These are phyloP conservation scores for Sungouiella blattae DNA, from an alignment of 805 yeast genomes.

Conservation along the genomic window DNA sequence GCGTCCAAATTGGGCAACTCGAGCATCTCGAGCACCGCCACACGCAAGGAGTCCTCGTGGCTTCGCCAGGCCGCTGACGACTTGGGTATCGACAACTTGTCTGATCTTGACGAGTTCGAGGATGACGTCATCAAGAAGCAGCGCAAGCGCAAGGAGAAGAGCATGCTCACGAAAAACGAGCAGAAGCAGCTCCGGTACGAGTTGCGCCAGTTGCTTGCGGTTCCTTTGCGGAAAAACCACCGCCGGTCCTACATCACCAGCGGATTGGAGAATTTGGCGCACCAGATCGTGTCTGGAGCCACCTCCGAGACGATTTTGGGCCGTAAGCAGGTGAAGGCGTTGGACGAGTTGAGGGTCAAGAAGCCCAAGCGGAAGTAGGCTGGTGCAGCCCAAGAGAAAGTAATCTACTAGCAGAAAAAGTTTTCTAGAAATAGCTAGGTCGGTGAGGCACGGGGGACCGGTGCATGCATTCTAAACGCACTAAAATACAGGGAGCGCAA, in stretches of 20 bases:
- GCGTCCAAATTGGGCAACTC: slow-evolving; percentile 78
- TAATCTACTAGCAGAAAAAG: slow-evolving; percentile 1
- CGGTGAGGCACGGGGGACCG: no score
- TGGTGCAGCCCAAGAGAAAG: slow-evolving; percentile 1
- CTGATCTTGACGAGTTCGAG: slow-evolving; percentile 59
- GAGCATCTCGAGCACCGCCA: slow-evolving; percentile 54
- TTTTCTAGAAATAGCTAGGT: no score
- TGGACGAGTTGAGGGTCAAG: slow-evolving; percentile 46
- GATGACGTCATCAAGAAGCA: slow-evolving; percentile 67
- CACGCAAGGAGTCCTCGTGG: slow-evolving; percentile 75
- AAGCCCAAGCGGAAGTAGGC: background rate
- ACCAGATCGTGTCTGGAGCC: slow-evolving; percentile 62
- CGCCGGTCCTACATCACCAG: slow-evolving; percentile 77
- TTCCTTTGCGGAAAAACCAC: slow-evolving; percentile 57
- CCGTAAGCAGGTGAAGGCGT: slow-evolving; percentile 61
- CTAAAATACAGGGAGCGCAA: slow-evolving; percentile 2
- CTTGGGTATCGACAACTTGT: slow-evolving; percentile 70
- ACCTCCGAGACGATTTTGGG: slow-evolving; percentile 72
- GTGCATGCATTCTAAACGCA: no score
- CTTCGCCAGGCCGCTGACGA: slow-evolving; percentile 89
- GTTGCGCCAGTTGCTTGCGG: slow-evolving; percentile 48
- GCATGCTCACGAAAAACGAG: slow-evolving; percentile 47
- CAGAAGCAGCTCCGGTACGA: slow-evolving; percentile 45
- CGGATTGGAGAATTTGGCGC: slow-evolving; percentile 76
- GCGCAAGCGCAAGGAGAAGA: slow-evolving; percentile 43